Evolutionary conservation across 352 stramenopile species (phyloP).

Genomic region (Blastocystis sp.): DNA sequence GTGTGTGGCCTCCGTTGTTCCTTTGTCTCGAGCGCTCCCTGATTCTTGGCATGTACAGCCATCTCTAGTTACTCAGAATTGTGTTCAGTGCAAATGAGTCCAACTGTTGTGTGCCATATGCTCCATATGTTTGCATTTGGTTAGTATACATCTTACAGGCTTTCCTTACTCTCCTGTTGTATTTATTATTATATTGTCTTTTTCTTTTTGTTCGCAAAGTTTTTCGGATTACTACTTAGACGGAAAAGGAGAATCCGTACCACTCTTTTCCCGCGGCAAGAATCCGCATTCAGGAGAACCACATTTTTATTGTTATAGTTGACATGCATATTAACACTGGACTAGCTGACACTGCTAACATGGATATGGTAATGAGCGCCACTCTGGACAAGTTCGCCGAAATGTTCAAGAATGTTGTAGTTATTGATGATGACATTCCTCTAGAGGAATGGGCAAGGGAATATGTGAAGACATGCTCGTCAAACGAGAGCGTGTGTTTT

Average conservation of each 20-base stretch:
- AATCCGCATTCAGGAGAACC: neutral
- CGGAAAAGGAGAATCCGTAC: neutral
- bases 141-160: no score
- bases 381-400: slow-evolving; percentile 4
- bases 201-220: no score
- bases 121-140: no score
- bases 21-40: no score
- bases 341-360: neutral
- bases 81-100: no score
- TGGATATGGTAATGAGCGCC: neutral
- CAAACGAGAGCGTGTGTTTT: slow-evolving; percentile 3
- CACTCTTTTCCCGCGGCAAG: neutral
- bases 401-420: neutral
- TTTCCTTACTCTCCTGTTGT: no score
- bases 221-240: no score
- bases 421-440: slow-evolving; percentile 46
- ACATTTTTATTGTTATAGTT: neutral
- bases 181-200: no score
- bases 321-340: slow-evolving; percentile 9
- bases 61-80: no score
- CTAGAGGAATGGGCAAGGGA: neutral
- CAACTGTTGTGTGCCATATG: no score
- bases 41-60: no score
- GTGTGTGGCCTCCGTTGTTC: no score
- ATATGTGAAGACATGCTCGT: slow-evolving; percentile 14